Conservation (phyloP, 2,329 filamentous ascomycete genomes). For the Teratosphaeria nubilosa region DNA sequence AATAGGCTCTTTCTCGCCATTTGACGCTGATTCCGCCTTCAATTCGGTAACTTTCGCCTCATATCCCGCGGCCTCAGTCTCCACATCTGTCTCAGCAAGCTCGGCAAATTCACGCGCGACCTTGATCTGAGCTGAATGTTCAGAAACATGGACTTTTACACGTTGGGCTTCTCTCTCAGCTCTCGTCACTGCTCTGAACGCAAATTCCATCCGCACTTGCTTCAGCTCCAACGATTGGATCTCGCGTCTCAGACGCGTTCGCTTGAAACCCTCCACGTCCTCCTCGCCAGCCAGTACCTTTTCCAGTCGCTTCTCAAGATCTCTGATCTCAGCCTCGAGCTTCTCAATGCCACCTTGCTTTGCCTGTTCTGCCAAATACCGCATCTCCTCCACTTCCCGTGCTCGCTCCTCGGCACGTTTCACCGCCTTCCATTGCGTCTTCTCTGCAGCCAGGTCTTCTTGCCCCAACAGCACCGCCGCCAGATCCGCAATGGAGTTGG, state of each 20-base stretch:
- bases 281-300: conserved; percentile 3
- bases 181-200: conserved; percentile 6
- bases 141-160: not conserved
- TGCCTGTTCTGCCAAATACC: conserved; percentile 8
- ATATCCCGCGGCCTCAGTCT: not conserved
- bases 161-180: conserved; percentile 3
- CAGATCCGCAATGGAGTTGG: conserved; percentile 51
- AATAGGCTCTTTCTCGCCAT: not conserved
- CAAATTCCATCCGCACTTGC: conserved; percentile 10
- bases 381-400: conserved; percentile 12
- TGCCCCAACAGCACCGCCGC: conserved; percentile 46
- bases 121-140: not conserved
- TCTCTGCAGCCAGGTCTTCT: conserved; percentile 25
- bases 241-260: conserved; percentile 4
- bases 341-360: conserved; percentile 10
- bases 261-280: conserved; percentile 2
- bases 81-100: not conserved
- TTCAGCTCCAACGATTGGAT: conserved; percentile 1
- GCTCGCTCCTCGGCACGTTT: conserved; percentile 4
- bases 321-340: conserved; percentile 8
- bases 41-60: not conserved
- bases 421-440: conserved; percentile 9
- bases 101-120: not conserved
- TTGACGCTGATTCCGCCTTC: not conserved
- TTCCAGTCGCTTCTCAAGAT: conserved; percentile 1